Evolutionary conservation across 2,329 filamentous ascomycete species (phyloP).

Genomic region (Rosellinia necatrix): DNA sequence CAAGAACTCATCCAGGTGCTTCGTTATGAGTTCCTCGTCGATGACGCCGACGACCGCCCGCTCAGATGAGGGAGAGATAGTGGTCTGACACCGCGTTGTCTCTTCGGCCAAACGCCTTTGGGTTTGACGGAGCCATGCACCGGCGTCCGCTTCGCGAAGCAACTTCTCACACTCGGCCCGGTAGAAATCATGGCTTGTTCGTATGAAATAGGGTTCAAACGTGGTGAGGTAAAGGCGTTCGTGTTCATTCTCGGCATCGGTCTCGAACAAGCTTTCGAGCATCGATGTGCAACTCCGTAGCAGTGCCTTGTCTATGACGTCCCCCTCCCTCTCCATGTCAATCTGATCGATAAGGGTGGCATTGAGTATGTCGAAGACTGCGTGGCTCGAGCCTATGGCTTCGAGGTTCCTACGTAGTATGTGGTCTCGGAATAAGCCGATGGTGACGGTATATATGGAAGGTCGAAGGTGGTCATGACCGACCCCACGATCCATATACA

Average conservation of each 20-base stretch:
- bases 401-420: slow-evolving; percentile 69
- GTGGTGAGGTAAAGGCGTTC: slow-evolving; percentile 81
- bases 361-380: slow-evolving; percentile 76
- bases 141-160: slow-evolving; percentile 77
- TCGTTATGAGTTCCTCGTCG: slow-evolving; percentile 77
- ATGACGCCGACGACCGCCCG: slow-evolving; percentile 76
- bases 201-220: slow-evolving; percentile 81
- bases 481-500: slow-evolving; percentile 94
- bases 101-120: slow-evolving; percentile 79
- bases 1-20: slow-evolving; percentile 80
- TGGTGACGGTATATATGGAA: slow-evolving; percentile 81
- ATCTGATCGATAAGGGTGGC: slow-evolving; percentile 88
- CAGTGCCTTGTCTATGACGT: slow-evolving; percentile 81
- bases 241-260: slow-evolving; percentile 74
- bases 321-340: slow-evolving; percentile 87
- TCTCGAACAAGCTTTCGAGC: slow-evolving; percentile 87
- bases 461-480: slow-evolving; percentile 71
- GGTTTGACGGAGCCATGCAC: slow-evolving; percentile 79
- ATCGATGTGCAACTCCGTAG: slow-evolving; percentile 86
- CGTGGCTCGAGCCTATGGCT: slow-evolving; percentile 47
- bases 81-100: slow-evolving; percentile 79
- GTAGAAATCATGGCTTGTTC: slow-evolving; percentile 76
- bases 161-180: slow-evolving; percentile 73
- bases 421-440: slow-evolving; percentile 86
- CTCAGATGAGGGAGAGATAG: slow-evolving; percentile 74